Conservation (phyloP, 306 rosid species). For the Rosa rugosa region DNA sequence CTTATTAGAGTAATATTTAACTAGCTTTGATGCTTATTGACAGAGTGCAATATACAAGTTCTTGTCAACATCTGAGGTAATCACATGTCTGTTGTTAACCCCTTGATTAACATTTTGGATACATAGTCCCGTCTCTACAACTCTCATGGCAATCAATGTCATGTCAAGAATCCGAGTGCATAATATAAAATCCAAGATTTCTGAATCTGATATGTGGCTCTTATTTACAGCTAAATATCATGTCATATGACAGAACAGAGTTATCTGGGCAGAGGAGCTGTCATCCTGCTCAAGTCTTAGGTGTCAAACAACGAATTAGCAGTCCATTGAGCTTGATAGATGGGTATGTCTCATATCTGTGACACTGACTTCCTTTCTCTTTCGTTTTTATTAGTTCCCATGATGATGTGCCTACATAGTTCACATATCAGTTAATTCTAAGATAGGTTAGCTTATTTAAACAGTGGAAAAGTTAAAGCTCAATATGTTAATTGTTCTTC, state of each 20-base stretch:
- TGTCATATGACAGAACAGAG: conserved; percentile 64
- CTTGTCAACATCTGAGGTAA: conserved; percentile 80
- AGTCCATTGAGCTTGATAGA: conserved; percentile 44
- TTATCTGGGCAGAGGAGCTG: conserved; percentile 75
- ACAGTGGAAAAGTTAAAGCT: background rate
- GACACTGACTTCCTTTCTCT: conserved; percentile 1
- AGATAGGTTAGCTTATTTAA: background rate
- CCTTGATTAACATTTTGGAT: conserved; percentile 22
- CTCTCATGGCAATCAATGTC: conserved; percentile 9
- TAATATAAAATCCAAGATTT: conserved; percentile 6
- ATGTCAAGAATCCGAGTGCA: conserved; percentile 15
- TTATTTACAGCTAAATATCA: conserved; percentile 61
- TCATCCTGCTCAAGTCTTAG: conserved; percentile 73
- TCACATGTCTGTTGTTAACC: conserved; percentile 24
- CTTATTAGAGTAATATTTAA: conserved; percentile 8
- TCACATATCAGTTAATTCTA: background rate
- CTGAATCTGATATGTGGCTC: conserved; percentile 34
- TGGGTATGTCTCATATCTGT: conserved; percentile 41
- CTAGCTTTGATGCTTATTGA: conserved; percentile 25
- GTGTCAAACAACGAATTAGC: conserved; percentile 40
- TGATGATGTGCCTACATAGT: background rate
- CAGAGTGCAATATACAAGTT: conserved; percentile 96
- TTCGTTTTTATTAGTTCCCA: conserved; percentile 11
- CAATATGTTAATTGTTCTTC: conserved; percentile 4
- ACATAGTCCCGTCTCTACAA: conserved; percentile 23